Evolutionary conservation across 805 yeast species (phyloP).

Genomic region (Ogataea paradorogensis): DNA sequence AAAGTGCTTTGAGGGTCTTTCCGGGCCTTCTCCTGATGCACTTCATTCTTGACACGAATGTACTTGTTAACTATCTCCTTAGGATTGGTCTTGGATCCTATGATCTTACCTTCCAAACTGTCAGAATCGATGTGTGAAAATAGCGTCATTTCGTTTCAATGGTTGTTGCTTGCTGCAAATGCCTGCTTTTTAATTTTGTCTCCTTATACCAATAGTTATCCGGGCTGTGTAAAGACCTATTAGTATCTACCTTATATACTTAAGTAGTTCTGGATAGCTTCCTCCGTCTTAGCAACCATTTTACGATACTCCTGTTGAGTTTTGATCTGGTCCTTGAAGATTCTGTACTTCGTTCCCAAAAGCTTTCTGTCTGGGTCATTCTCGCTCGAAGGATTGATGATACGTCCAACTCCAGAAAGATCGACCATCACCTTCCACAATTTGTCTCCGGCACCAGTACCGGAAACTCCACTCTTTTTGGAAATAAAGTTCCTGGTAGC

Average conservation of each 20-base stretch:
- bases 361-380: conserved; percentile 65
- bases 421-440: conserved; percentile 86
- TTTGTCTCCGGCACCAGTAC: conserved; percentile 47
- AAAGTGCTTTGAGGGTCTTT: conserved; percentile 15
- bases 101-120: conserved; percentile 35
- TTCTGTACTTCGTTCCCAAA: conserved; percentile 74
- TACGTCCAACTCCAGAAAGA: conserved; percentile 80
- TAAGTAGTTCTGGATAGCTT: conserved; percentile 30
- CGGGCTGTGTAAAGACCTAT: conserved; percentile 3
- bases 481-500: conserved; percentile 43
- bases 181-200: too few species aligned
- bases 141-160: conserved; percentile 37
- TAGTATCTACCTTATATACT: conserved; percentile 17
- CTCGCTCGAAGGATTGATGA: conserved; percentile 61
- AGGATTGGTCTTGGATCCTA: conserved; percentile 18
- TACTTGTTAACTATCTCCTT: conserved; percentile 19
- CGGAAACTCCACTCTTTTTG: conserved; percentile 11
- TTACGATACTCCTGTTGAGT: conserved; percentile 76
- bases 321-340: conserved; percentile 83
- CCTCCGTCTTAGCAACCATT: conserved; percentile 52
- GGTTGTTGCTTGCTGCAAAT: neutral
- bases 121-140: conserved; percentile 46
- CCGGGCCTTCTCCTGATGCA: conserved; percentile 11
- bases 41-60: conserved; percentile 20
- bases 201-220: neutral